Conservation (phyloP, 1,284 basidiomycete genomes). For the Schizophyllum commune region DNA sequence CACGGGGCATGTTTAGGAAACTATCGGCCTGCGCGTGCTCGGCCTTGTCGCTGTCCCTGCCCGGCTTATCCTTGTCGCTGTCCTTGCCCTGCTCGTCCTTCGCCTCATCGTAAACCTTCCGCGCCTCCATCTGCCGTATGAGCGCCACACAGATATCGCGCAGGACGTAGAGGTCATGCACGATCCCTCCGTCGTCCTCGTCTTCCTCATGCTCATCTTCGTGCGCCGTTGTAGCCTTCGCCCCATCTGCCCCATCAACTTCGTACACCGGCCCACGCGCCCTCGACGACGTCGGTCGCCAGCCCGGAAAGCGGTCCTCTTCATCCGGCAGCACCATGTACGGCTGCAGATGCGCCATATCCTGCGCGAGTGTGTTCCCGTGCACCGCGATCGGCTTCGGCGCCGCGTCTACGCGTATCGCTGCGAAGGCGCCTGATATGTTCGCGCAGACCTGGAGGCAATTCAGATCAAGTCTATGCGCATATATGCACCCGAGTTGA, state of each 20-base stretch:
- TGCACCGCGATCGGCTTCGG: conserved; percentile 51
- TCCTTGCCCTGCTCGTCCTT: too few species aligned
- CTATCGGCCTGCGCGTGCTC: background rate
- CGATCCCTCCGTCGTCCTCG: conserved; percentile 29
- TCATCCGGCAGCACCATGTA: conserved; percentile 20
- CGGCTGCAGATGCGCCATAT: conserved; percentile 62
- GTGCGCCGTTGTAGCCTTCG: conserved; percentile 14
- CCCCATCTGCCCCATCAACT: background rate
- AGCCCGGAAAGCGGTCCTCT: background rate
- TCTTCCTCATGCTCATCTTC: conserved; percentile 31
- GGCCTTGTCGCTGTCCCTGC: background rate
- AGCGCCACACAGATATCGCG: conserved; percentile 32
- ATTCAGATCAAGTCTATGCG: too few species aligned
- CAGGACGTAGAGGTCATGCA: conserved; percentile 43
- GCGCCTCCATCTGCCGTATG: background rate
- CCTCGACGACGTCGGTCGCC: background rate
- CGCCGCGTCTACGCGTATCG: conserved; percentile 69
- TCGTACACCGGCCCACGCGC: background rate
- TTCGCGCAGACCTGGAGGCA: conserved; percentile 65
- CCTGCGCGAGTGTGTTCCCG: conserved; percentile 60
- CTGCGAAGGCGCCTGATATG: conserved; percentile 85
- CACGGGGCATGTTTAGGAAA: conserved; percentile 26
- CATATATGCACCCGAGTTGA: too few species aligned
- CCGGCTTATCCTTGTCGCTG: conserved; percentile 7
- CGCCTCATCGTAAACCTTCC: too few species aligned